Evolutionary conservation across 139 green algal genomes (phyloP).

Genomic region (Picochlorum sp.): DNA sequence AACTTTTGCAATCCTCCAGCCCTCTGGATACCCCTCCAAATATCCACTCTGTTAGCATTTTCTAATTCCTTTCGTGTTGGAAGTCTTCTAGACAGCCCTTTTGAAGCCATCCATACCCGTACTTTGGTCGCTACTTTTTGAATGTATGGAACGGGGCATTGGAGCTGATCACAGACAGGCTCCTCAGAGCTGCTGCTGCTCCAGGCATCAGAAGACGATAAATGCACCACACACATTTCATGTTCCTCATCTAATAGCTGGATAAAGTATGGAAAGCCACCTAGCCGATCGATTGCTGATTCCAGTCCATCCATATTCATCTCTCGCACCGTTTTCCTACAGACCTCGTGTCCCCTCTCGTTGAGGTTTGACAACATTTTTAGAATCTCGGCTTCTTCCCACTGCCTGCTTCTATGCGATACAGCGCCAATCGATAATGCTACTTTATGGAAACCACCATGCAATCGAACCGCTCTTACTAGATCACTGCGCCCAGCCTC

Average conservation of each 20-base stretch:
- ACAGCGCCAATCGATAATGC: constrained; percentile 17
- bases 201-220: no score
- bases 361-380: background rate
- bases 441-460: constrained; percentile 26
- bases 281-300: no score
- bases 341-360: no score
- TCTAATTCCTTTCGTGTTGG: constrained; percentile 3
- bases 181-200: no score
- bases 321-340: no score
- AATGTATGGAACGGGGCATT: background rate
- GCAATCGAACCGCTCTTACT: constrained; percentile 20
- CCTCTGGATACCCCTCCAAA: constrained; percentile 8
- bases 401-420: background rate
- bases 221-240: no score
- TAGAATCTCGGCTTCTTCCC: background rate
- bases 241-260: background rate
- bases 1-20: background rate
- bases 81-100: background rate
- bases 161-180: no score
- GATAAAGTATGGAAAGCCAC: no score
- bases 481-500: constrained; percentile 19
- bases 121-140: background rate
- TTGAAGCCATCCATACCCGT: background rate
- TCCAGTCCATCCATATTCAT: no score
- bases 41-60: constrained; percentile 2